A percentile compares a stretch with the other conserved stretches of the same genome.
Evolutionary conservation across 371 early-diverging fungal genomes (phyloP).

Genomic region (Nematocida ironsii): DNA sequence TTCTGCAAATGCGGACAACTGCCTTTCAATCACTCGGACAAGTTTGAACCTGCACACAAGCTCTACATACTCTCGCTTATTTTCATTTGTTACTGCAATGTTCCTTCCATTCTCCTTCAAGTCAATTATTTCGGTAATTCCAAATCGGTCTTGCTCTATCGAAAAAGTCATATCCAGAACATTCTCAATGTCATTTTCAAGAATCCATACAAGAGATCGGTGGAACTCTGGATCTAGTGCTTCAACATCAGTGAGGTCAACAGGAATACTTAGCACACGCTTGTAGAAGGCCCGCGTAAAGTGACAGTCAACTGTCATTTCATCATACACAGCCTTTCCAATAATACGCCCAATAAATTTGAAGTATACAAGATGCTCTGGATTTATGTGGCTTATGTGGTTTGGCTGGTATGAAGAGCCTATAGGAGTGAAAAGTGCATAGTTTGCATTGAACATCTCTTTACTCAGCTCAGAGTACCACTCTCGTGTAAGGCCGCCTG

Average conservation of each 20-base stretch:
- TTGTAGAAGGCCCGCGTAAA: slow-evolving; percentile 96
- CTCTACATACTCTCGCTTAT: slow-evolving; percentile 89
- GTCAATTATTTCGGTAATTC: slow-evolving; percentile 78
- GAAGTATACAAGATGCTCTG: slow-evolving; percentile 89
- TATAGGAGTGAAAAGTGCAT: slow-evolving; percentile 91
- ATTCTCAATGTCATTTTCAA: slow-evolving; percentile 88
- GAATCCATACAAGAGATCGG: slow-evolving; percentile 91
- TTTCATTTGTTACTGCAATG: slow-evolving; percentile 84
- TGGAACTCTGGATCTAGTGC: slow-evolving; percentile 90
- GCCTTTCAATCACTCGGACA: slow-evolving; percentile 80
- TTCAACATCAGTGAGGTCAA: slow-evolving; percentile 90
- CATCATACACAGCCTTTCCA: slow-evolving; percentile 93
- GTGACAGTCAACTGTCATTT: slow-evolving; percentile 83
- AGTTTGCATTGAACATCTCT: slow-evolving; percentile 95
- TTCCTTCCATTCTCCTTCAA: slow-evolving; percentile 82
- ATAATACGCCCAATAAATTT: slow-evolving; percentile 95
- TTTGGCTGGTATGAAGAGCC: slow-evolving; percentile 92
- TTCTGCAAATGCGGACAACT: slow-evolving; percentile 81
- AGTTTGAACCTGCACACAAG: slow-evolving; percentile 82
- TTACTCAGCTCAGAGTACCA: slow-evolving; percentile 90
- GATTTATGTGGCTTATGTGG: slow-evolving; percentile 82
- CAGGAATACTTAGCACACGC: slow-evolving; percentile 80
- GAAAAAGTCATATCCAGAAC: slow-evolving; percentile 87
- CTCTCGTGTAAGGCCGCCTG: slow-evolving; percentile 93
- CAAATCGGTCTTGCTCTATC: slow-evolving; percentile 86